These are phyloP conservation scores for Xylariaceae sp. DNA, from an alignment of 2,329 filamentous ascomycete genomes.

Conservation along the genomic window DNA sequence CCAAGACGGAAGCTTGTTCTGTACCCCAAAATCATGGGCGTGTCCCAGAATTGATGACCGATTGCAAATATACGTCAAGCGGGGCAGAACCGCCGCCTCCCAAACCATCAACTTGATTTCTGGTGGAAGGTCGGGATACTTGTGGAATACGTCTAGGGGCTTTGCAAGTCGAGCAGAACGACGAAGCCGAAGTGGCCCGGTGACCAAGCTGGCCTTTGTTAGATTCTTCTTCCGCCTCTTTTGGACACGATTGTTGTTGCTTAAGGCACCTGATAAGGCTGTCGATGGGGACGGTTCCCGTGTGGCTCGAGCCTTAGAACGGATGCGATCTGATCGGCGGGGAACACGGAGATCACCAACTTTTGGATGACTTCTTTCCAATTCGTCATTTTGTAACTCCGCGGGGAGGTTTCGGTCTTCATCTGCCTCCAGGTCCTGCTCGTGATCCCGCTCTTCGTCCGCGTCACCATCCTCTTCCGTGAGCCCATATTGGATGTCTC, in stretches of 20 bases:
- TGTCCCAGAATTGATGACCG: constrained; percentile 26
- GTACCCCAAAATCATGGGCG: constrained; percentile 24
- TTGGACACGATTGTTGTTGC: constrained; percentile 13
- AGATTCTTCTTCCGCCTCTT: constrained; percentile 14
- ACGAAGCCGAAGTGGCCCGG: constrained; percentile 26
- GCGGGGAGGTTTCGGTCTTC: neutral
- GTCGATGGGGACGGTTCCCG: constrained; percentile 22
- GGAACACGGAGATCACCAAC: constrained; percentile 16
- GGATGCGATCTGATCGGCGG: constrained; percentile 28
- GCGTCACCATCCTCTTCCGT: constrained; percentile 8
- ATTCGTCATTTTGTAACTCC: neutral
- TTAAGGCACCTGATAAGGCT: neutral
- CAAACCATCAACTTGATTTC: constrained; percentile 43
- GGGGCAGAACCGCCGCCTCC: constrained; percentile 39
- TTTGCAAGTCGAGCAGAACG: constrained; percentile 40
- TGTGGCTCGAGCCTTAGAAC: constrained; percentile 5
- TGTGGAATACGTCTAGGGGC: constrained; percentile 39
- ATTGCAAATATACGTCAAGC: constrained; percentile 42
- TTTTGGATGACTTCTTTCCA: constrained; percentile 6
- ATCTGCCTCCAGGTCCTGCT: neutral
- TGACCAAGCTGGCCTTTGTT: neutral
- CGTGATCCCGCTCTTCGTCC: neutral
- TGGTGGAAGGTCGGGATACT: constrained; percentile 35
- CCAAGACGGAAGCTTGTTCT: constrained; percentile 38
- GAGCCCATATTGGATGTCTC: constrained; percentile 25